Conservation (phyloP, 2,329 filamentous ascomycete species). For the Fusarium abutilonis region DNA sequence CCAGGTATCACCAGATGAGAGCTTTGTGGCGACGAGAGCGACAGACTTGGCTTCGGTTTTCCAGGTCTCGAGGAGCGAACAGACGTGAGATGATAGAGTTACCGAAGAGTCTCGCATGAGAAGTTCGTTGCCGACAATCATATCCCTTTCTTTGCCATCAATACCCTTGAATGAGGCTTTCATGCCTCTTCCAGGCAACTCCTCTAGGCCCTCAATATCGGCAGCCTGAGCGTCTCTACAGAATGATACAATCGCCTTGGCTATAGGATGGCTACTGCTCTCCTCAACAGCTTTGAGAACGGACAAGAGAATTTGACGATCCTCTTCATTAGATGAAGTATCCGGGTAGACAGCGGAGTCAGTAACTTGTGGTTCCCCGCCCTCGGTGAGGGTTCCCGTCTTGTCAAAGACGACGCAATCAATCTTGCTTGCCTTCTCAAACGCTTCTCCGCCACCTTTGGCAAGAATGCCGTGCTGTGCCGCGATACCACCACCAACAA, state of each 20-base stretch:
- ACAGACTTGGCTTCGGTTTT: conserved; percentile 72
- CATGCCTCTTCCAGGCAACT: conserved; percentile 77
- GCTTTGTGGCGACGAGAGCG: conserved; percentile 64
- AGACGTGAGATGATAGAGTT: conserved; percentile 49
- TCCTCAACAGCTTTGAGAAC: conserved; percentile 72
- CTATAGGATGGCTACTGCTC: conserved; percentile 79
- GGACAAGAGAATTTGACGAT: conserved; percentile 55
- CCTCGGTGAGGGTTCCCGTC: conserved; percentile 81
- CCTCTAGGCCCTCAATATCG: conserved; percentile 62
- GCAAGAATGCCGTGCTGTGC: conserved; percentile 83
- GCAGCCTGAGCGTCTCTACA: conserved; percentile 57
- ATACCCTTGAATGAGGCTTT: conserved; percentile 57
- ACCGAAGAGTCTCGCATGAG: conserved; percentile 67
- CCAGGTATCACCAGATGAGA: conserved; percentile 49
- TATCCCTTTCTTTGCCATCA: conserved; percentile 50
- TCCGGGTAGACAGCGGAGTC: conserved; percentile 58
- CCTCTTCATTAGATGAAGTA: conserved; percentile 31
- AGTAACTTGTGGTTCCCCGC: conserved; percentile 76
- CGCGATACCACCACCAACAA: conserved; percentile 82
- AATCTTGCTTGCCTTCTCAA: conserved; percentile 82
- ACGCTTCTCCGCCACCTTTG: conserved; percentile 85
- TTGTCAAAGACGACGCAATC: conserved; percentile 89
- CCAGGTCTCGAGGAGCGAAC: conserved; percentile 61
- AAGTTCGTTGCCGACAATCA: conserved; percentile 77
- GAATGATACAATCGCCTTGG: conserved; percentile 73